These are phyloP conservation scores for Cercophora newfieldiana DNA, from an alignment of 495 filamentous ascomycete species.

Conservation along the genomic window DNA sequence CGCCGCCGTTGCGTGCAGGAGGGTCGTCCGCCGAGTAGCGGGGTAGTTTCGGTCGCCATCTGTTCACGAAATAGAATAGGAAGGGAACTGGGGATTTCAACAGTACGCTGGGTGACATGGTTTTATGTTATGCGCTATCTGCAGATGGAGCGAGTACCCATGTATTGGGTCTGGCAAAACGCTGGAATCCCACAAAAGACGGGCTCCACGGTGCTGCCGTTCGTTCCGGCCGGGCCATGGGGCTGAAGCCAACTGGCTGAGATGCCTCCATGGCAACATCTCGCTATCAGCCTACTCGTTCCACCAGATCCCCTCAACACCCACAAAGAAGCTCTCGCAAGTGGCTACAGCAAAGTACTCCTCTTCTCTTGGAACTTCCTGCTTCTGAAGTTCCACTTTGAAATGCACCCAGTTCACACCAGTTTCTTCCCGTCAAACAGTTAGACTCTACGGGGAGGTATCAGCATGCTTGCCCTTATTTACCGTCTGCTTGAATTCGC, in stretches of 20 bases:
- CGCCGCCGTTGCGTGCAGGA: background rate
- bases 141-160: background rate
- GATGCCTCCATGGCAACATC: background rate
- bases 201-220: too few relatives aligned
- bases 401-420: too few relatives aligned
- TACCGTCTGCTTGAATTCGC: too few relatives aligned
- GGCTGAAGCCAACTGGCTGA: slow-evolving; percentile 3
- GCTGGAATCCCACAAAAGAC: background rate
- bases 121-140: background rate
- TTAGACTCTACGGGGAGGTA: too few relatives aligned
- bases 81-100: too few relatives aligned
- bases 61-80: background rate
- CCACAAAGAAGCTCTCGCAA: too few relatives aligned
- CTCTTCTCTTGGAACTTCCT: slow-evolving; percentile 7
- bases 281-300: too few relatives aligned
- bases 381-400: slow-evolving; percentile 1
- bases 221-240: background rate
- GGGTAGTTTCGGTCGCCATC: slow-evolving; percentile 12
- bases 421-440: too few relatives aligned
- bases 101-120: too few relatives aligned
- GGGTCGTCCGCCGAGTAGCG: background rate
- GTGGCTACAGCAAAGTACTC: background rate
- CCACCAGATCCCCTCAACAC: background rate
- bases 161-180: background rate
- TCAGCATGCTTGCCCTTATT: too few relatives aligned